Percentiles rank a stretch among this genome's conserved stretches.
Evolutionary conservation across 2,329 filamentous ascomycete genomes (phyloP).

Genomic region (Lachnellula arida): DNA sequence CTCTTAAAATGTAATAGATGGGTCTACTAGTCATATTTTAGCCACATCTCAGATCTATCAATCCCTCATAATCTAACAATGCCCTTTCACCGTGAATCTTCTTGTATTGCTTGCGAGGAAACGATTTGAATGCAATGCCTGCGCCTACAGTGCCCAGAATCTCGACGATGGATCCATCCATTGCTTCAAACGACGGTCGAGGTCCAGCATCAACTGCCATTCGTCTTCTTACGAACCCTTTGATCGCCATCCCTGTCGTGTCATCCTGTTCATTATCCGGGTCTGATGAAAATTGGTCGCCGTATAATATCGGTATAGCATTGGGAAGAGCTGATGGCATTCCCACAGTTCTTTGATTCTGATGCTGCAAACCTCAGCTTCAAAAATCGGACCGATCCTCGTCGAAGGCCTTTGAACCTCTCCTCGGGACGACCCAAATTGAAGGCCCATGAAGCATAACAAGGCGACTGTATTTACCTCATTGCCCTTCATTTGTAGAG

Average conservation of each 20-base stretch:
- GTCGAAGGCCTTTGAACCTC: not conserved
- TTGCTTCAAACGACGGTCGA: not conserved
- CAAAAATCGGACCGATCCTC: not conserved
- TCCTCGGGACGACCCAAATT: not conserved
- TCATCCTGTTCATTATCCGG: not conserved
- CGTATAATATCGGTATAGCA: not conserved
- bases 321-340: not conserved
- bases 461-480: not conserved
- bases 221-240: not conserved
- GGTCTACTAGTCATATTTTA: not conserved
- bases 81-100: not conserved
- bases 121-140: no score
- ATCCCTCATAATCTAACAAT: not conserved
- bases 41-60: not conserved
- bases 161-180: not conserved
- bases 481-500: not conserved
- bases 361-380: not conserved
- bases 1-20: not conserved
- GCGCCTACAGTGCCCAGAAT: not conserved
- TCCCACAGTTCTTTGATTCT: not conserved
- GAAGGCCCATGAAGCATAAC: not conserved
- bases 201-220: not conserved
- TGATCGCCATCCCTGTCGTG: not conserved
- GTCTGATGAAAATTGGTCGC: not conserved
- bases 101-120: not conserved